A percentile compares a stretch with the other conserved stretches of the same genome.
Evolutionary conservation across 2,329 filamentous ascomycete species (phyloP).

Genomic region (Fusarium mexicanum): DNA sequence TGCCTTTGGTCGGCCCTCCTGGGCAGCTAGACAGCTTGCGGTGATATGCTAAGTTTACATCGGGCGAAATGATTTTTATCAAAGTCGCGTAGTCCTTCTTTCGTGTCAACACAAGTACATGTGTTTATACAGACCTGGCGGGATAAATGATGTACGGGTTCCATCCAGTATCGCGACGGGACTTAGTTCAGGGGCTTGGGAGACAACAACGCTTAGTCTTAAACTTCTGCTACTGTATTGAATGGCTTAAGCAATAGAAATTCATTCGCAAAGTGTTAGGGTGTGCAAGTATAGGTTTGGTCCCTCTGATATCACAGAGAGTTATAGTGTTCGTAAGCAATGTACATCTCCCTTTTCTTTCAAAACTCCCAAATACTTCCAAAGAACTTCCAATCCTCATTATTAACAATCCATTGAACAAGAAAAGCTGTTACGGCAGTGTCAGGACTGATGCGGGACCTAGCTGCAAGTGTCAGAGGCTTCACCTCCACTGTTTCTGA

Average conservation of each 20-base stretch:
- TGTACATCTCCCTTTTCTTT: background rate
- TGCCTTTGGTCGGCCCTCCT: background rate
- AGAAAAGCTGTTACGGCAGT: no score
- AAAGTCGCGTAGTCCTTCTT: fast-evolving
- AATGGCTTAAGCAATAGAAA: fast-evolving
- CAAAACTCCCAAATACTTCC: fast-evolving
- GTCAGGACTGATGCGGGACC: background rate
- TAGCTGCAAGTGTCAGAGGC: background rate
- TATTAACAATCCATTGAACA: fast-evolving
- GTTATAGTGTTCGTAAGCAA: background rate
- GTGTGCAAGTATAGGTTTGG: fast-evolving
- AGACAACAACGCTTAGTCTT: background rate
- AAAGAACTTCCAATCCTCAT: no score
- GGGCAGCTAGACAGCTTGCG: no score
- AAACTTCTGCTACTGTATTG: background rate
- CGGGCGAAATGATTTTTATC: fast-evolving
- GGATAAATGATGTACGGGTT: no score
- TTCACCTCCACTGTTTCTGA: background rate
- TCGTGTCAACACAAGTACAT: fast-evolving
- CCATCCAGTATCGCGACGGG: no score
- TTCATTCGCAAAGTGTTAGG: fast-evolving
- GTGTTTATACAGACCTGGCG: fast-evolving
- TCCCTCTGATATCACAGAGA: background rate
- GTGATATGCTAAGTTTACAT: no score
- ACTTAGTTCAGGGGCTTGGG: no score